Evolutionary conservation across 1,284 basidiomycete genomes (phyloP), one percentile per base, ranked within the genome.

Genomic region (Schizophyllum commune): DNA sequence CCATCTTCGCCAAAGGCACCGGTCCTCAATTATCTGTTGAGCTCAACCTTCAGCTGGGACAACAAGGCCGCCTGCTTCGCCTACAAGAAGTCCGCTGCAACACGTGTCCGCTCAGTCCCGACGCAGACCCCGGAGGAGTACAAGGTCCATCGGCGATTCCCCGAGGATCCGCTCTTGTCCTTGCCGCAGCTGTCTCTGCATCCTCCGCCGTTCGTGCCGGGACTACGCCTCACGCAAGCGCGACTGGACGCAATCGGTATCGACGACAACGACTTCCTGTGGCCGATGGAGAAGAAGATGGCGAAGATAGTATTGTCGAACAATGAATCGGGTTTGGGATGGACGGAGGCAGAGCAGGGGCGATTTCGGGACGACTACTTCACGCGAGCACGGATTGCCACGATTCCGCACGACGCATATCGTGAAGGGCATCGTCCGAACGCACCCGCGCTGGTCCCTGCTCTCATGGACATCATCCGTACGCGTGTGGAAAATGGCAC

Each of bases 371-470:
- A 60, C 0, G 64, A 70, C 27, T 76, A 72, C 61, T 77, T 68
- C 56, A 72, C 74, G 6, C 68, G 71, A 58, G 73, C 74, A 27
- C 62, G 68, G 2, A 74, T 77, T 32, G 73, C 72, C 0, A 64
- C 67, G 2, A 72, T 75, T 4, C 68, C 71, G 55, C 75, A 75
- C 32, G 67, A 61, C 0, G 74, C 74, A 0, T 76, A 73, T 74
- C 62, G 66, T 5, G 57, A 59, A 11, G 60, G 63, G 11, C 71
- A 72, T 0, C 72, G 74, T 7, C 63, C 59, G 0, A 64, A 73
- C 17, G 71, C 71, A 0, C 64, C 63, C 13, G 71, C 69, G 0
- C 63, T 74, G 0, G 59, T 67, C 47, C 57, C 62, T 0, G 64
- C 68, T 0, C 68, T 75, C 0, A 58, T 64, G 0, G 22, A 65